Conservation (phyloP, 2,329 filamentous ascomycete genomes). For the Pseudocercospora fuligena region DNA sequence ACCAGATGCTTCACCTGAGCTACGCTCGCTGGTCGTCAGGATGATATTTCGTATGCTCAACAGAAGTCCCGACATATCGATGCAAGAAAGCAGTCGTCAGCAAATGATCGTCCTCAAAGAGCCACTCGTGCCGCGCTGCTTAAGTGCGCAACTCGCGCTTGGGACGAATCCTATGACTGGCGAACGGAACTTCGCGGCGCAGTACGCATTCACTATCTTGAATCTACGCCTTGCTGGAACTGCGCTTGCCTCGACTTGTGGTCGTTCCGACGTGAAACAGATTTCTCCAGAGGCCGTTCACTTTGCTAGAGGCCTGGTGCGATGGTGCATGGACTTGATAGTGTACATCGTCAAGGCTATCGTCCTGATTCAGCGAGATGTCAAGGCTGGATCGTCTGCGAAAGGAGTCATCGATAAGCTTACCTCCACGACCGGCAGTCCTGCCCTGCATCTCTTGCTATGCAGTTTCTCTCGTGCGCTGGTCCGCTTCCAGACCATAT, state of each 20-base stretch:
- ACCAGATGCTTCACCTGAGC: conserved; percentile 56
- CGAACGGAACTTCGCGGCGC: conserved; percentile 69
- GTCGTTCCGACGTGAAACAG: conserved; percentile 26
- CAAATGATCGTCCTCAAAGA: conserved; percentile 70
- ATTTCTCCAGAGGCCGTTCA: conserved; percentile 67
- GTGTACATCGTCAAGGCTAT: conserved; percentile 62
- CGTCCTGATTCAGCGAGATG: conserved; percentile 45
- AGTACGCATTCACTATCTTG: conserved; percentile 74
- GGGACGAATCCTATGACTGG: conserved; percentile 69
- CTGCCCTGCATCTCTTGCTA: conserved; percentile 61
- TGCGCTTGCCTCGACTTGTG: conserved; percentile 35
- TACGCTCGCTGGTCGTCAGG: conserved; percentile 64
- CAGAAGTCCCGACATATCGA: conserved; percentile 79
- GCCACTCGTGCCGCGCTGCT: conserved; percentile 70
- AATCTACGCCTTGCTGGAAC: conserved; percentile 69
- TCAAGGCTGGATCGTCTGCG: conserved; percentile 10
- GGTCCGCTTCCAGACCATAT: conserved; percentile 69
- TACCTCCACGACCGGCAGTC: conserved; percentile 28
- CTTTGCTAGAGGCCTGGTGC: conserved; percentile 73
- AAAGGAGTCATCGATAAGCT: conserved; percentile 31
- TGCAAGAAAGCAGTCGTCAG: conserved; percentile 64
- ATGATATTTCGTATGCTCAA: conserved; percentile 73
- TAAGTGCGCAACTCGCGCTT: conserved; percentile 79
- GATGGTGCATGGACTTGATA: conserved; percentile 74
- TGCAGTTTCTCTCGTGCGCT: conserved; percentile 76